Conservation (phyloP, 352 stramenopile genomes). For the Ochromonadaceae sp. region DNA sequence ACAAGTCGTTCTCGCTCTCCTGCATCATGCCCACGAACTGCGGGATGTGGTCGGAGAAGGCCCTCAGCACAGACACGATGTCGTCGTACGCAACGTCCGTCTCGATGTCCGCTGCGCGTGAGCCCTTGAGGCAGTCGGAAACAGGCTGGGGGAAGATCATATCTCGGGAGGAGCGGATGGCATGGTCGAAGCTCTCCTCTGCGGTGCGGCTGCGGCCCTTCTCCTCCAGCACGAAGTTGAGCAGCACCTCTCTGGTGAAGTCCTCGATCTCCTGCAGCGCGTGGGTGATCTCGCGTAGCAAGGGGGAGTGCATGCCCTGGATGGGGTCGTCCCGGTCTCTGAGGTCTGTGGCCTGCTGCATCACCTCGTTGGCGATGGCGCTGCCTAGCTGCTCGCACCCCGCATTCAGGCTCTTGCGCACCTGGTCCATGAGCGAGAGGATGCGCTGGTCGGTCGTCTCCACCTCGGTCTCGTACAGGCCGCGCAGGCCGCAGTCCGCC, state of each 20-base stretch:
- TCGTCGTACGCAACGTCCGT: neutral
- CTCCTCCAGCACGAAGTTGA: neutral
- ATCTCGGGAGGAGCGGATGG: neutral
- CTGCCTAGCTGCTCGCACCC: neutral
- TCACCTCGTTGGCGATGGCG: neutral
- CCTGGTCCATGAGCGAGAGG: neutral
- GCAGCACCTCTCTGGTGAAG: neutral
- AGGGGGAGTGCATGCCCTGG: neutral
- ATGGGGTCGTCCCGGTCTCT: neutral
- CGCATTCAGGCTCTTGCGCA: neutral
- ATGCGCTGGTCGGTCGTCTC: constrained; percentile 5
- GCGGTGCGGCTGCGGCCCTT: neutral
- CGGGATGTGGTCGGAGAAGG: constrained; percentile 7
- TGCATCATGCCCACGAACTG: neutral
- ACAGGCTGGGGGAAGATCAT: neutral
- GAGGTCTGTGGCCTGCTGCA: neutral
- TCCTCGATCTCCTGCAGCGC: neutral
- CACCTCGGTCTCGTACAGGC: neutral
- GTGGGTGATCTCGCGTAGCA: neutral
- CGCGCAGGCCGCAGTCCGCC: neutral
- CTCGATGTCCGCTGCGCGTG: neutral
- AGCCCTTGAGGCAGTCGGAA: neutral
- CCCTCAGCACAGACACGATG: neutral
- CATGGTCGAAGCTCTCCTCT: neutral
- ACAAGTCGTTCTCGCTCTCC: neutral